Percentiles rank a stretch among this genome's conserved stretches.
phyloP scores from a whole-genome alignment of 306 rosid species.

The Casuarina cunninghamiana region DNA sequence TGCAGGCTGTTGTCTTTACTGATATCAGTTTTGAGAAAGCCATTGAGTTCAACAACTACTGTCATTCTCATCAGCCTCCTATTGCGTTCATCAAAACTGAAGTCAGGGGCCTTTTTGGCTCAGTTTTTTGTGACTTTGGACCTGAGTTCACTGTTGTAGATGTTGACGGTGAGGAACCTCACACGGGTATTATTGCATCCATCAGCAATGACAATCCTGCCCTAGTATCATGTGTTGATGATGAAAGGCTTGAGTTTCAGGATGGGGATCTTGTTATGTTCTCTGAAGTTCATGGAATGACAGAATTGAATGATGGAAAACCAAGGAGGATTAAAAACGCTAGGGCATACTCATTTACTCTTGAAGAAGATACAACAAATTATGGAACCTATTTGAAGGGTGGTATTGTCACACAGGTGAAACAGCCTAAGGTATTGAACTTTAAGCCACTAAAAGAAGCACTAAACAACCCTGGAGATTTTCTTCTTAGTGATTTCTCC shows the following conservation, averaged over 20 bases:
- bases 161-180: conserved; percentile 92
- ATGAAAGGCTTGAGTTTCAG: conserved; percentile 90
- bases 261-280: conserved; percentile 93
- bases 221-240: conserved; percentile 76
- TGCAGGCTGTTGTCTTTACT: conserved; percentile 86
- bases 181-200: conserved; percentile 81
- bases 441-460: conserved; percentile 75
- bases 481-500: conserved; percentile 86
- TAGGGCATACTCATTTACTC: conserved; percentile 72
- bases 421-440: conserved; percentile 73
- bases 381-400: conserved; percentile 73
- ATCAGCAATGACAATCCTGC: conserved; percentile 81
- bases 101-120: conserved; percentile 97
- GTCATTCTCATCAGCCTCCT: conserved; percentile 87
- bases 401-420: conserved; percentile 85
- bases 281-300: conserved; percentile 91
- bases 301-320: conserved; percentile 80
- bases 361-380: conserved; percentile 80
- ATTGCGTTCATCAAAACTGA: conserved; percentile 83
- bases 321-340: conserved; percentile 73
- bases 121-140: conserved; percentile 91
- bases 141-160: conserved; percentile 87
- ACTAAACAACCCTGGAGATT: conserved; percentile 72
- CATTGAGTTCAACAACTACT: conserved; percentile 69
- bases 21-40: conserved; percentile 68